Conservation (phyloP, 441 rosid genomes). For the Syzygium syzygioides region DNA sequence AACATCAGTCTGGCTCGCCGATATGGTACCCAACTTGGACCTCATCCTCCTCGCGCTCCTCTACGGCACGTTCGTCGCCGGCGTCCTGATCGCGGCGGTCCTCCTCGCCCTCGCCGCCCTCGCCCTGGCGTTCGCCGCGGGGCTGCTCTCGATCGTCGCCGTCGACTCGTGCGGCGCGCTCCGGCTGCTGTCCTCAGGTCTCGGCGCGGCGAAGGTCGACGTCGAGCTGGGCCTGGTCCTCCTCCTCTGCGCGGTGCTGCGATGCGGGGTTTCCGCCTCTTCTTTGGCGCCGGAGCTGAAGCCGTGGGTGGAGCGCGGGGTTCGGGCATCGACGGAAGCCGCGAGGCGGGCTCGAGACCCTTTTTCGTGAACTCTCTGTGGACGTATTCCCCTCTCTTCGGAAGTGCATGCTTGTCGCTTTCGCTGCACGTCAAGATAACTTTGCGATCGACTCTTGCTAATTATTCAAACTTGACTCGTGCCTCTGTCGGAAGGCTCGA, state of each 20-base stretch:
- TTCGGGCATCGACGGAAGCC: not conserved
- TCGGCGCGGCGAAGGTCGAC: constrained; percentile 4
- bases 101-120: constrained; percentile 9
- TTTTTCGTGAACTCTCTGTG: not conserved
- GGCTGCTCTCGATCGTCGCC: constrained; percentile 17
- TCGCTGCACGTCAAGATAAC: not conserved
- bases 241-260: constrained; percentile 10
- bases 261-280: not conserved
- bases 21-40: constrained; percentile 27
- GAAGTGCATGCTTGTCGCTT: not conserved
- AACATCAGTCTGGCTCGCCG: too few species aligned
- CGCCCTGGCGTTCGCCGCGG: constrained; percentile 14
- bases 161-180: constrained; percentile 13
- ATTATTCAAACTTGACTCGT: not conserved
- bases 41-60: constrained; percentile 25
- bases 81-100: constrained; percentile 5
- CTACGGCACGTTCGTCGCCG: constrained; percentile 19
- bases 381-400: not conserved
- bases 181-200: not conserved
- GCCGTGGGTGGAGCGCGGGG: not conserved
- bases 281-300: not conserved
- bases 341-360: not conserved
- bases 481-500: not conserved
- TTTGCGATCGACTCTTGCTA: not conserved
- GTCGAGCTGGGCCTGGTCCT: constrained; percentile 25